Evolutionary conservation across 2,329 filamentous ascomycete genomes (phyloP).

Genomic region (Aspergillus sp.): DNA sequence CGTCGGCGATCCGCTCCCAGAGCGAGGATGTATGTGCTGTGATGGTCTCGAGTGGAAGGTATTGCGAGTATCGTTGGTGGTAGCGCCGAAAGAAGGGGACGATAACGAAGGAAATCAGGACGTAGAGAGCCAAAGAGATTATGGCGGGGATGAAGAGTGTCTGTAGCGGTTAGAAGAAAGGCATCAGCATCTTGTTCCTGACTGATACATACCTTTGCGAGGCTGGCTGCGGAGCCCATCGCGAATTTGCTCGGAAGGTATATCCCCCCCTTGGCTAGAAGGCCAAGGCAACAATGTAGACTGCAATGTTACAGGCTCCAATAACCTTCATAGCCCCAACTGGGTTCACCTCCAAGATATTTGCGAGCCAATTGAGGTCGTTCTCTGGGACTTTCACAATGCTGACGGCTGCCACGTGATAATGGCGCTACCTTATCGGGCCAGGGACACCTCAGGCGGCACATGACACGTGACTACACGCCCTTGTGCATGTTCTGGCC

Average conservation of each 20-base stretch:
- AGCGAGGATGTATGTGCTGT: conserved; percentile 59
- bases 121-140: conserved; percentile 71
- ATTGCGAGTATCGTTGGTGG: conserved; percentile 72
- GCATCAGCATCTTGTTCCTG: not conserved
- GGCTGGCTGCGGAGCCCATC: conserved; percentile 37
- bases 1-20: conserved; percentile 50
- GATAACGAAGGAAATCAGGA: conserved; percentile 67
- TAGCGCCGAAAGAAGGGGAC: conserved; percentile 72
- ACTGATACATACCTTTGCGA: conserved; percentile 35
- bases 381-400: not conserved
- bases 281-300: not conserved
- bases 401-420: conserved; percentile 12
- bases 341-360: not conserved
- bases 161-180: conserved; percentile 46
- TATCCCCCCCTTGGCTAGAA: not conserved
- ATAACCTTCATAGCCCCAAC: not conserved
- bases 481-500: conserved; percentile 28
- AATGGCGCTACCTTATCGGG: not conserved
- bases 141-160: conserved; percentile 71
- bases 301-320: not conserved
- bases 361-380: not conserved
- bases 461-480: conserved; percentile 21
- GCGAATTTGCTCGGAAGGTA: conserved; percentile 2
- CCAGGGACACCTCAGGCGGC: not conserved
- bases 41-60: conserved; percentile 68